Evolutionary conservation across 257 asterid species (phyloP).

Genomic region (Anisodus tanguticus): DNA sequence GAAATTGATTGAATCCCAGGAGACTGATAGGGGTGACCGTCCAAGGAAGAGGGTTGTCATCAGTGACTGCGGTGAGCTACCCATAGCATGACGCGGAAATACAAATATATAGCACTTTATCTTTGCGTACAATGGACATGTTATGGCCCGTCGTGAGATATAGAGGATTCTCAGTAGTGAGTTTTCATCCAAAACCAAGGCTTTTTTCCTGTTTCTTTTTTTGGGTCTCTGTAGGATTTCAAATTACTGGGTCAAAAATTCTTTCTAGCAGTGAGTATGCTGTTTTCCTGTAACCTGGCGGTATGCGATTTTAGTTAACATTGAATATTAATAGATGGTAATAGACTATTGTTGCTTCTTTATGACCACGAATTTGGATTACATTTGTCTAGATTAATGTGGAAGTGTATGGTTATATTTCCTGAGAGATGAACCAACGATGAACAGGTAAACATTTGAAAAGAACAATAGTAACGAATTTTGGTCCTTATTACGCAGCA

Average conservation of each 20-base stretch:
- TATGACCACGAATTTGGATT: background rate
- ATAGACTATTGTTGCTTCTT: background rate
- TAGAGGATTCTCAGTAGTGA: slow-evolving; percentile 42
- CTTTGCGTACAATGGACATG: slow-evolving; percentile 16
- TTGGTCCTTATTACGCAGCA: background rate
- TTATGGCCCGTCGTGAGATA: slow-evolving; percentile 28
- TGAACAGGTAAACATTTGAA: background rate
- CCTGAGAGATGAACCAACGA: background rate
- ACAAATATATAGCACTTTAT: background rate
- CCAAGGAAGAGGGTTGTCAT: slow-evolving; percentile 80
- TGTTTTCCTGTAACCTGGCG: slow-evolving; percentile 14
- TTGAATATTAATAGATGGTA: slow-evolving; percentile 10
- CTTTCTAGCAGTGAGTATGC: slow-evolving; percentile 32
- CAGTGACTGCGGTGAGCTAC: slow-evolving; percentile 92
- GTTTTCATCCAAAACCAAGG: slow-evolving; percentile 39
- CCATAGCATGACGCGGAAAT: slow-evolving; percentile 51
- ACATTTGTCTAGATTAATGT: background rate
- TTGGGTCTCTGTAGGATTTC: slow-evolving; percentile 30
- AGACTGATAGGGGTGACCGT: slow-evolving; percentile 94
- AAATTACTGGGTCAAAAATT: slow-evolving; percentile 27
- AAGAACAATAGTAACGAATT: background rate
- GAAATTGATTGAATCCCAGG: slow-evolving; percentile 69
- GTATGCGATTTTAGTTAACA: background rate
- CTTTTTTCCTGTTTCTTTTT: slow-evolving; percentile 29
- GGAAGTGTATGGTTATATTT: slow-evolving; percentile 11